Base-by-base conservation (phyloP, 306 rosid species). In the Fragaria nilgerrensis region DNA sequence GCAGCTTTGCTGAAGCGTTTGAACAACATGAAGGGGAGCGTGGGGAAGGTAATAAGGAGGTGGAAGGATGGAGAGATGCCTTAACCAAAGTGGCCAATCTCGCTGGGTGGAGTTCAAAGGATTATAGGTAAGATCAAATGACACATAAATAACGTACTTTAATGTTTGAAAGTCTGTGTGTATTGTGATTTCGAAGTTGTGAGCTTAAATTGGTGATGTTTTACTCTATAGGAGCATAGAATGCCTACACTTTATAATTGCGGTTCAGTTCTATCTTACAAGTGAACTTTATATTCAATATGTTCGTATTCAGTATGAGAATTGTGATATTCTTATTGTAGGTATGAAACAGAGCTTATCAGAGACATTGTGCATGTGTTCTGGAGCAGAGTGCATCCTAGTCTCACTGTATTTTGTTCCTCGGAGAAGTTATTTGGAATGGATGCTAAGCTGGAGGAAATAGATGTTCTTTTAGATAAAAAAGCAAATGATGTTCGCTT, bases 1-100 rank as follows among this genome's bases (percentile, higher is more conserved):
- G 81, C 0, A 44, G 27, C 13, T 72, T 62, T 44, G 75, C 53
- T 16, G 17, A 37, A 39, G 84, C 78, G 25, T 72, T 81, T 49
- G 45, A 13, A 23, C 0, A 63, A 27, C 80, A 69, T 64, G 77
- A 81, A 63, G 20, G 50, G 9, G 32, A 11, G 2, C 63, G 62
- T 12, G 27, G n/a, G 20, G 37, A 32, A 32, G 34, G 4, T 2
- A 32, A 71, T 27, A 32, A 61, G 16, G 77, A 75, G 32, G 76
- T 81, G 25, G 25, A 44, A 17, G 17, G n/a, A 3, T 76, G 79
- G 79, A 76, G 49, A n/a, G 9, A 9, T 39, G 48, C 63, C 49
- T 52, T 76, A n/a, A 72, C 61, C 3, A 37, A 47, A 34, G 79
- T 71, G 32, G 72, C 79, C 13, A 48, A n/a, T n/a, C 13, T 76